Evolutionary conservation across 2,329 filamentous ascomycete species (phyloP).

Genomic region (Sporothrix globosa): DNA sequence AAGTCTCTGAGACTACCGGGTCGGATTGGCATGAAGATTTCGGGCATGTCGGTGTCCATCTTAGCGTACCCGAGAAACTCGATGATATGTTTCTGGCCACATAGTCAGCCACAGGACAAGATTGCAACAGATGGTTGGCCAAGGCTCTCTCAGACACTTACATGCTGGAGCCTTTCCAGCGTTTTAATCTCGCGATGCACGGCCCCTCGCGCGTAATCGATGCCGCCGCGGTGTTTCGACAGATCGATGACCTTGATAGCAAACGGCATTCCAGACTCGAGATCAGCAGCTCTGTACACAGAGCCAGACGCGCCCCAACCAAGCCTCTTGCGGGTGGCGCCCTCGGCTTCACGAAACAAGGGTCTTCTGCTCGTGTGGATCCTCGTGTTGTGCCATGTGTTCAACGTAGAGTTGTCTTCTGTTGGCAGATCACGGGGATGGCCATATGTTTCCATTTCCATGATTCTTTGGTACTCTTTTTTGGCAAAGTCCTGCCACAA

Average conservation of each 20-base stretch:
- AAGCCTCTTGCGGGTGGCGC: not conserved
- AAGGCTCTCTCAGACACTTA: not conserved
- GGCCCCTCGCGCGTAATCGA: not conserved
- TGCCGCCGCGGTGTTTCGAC: not conserved
- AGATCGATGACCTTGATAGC: not conserved
- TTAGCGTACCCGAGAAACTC: not conserved
- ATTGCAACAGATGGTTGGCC: not conserved
- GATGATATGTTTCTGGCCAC: not conserved
- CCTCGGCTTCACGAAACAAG: not conserved
- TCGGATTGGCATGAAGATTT: not conserved
- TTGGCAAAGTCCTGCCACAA: not conserved
- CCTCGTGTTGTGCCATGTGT: constrained; percentile 1
- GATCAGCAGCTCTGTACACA: not conserved
- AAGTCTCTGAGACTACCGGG: not conserved
- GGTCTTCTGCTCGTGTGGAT: not conserved
- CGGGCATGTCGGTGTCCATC: not conserved
- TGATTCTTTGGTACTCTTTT: not conserved
- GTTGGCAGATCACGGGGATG: not conserved
- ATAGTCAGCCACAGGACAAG: not conserved
- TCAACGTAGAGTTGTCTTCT: not conserved
- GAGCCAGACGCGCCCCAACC: not conserved
- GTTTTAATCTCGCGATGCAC: not conserved
- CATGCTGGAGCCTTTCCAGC: not conserved
- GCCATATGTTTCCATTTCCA: not conserved
- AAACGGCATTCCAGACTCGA: not conserved